These are phyloP conservation scores for Aspergillus phoenicis DNA, from an alignment of 2,329 filamentous ascomycete genomes.

Conservation along the genomic window DNA sequence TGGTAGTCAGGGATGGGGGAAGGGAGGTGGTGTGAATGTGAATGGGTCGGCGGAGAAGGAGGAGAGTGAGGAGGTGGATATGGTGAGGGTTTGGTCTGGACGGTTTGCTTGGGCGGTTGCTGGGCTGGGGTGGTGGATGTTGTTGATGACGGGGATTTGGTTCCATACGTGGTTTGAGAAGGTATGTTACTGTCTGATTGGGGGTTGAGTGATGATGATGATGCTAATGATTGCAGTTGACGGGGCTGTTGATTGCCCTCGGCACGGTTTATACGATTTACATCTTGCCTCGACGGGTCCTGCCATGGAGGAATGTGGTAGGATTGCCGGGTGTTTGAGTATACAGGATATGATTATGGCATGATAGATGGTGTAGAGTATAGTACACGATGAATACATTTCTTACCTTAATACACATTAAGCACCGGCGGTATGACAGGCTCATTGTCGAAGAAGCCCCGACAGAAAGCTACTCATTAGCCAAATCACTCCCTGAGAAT, in stretches of 20 bases:
- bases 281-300: slow-evolving; percentile 51
- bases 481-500: not conserved
- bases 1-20: slow-evolving; percentile 49
- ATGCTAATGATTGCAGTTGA: slow-evolving; percentile 42
- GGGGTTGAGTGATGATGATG: not conserved
- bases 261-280: slow-evolving; percentile 54
- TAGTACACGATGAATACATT: slow-evolving; percentile 1
- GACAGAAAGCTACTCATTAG: slow-evolving; percentile 35
- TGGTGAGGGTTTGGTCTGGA: slow-evolving; percentile 57
- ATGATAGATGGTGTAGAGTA: not conserved
- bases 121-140: slow-evolving; percentile 84
- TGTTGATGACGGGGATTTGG: slow-evolving; percentile 97
- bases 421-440: slow-evolving; percentile 14
- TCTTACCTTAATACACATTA: not conserved
- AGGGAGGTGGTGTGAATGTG: slow-evolving; percentile 47
- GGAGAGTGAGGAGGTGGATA: slow-evolving; percentile 35
- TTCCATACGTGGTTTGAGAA: slow-evolving; percentile 99
- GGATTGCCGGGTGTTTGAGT: slow-evolving; percentile 45
- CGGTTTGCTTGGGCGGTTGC: slow-evolving; percentile 61
- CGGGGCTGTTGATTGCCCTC: slow-evolving; percentile 53
- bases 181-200: slow-evolving; percentile 53
- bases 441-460: slow-evolving; percentile 40
- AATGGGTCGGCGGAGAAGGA: not conserved
- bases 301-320: slow-evolving; percentile 49
- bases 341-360: not conserved